Percentiles rank a stretch among this genome's conserved stretches.
Conservation (phyloP, 75 land plant genomes). For the Cupressus sempervirens region DNA sequence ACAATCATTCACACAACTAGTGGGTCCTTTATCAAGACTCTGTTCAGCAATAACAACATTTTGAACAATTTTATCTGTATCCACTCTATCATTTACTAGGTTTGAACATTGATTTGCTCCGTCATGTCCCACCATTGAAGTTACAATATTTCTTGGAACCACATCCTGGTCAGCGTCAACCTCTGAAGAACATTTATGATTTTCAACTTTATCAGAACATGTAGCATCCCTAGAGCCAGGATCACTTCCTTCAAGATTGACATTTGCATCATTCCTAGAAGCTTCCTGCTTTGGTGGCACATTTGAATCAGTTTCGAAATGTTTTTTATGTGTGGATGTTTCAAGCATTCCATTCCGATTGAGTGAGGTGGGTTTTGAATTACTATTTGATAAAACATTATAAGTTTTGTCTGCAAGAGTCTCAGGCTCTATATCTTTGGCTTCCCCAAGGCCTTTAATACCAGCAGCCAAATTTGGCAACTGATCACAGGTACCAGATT, state of each 20-base stretch:
- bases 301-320: slow-evolving; percentile 26
- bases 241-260: neutral
- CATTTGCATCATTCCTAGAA: slow-evolving; percentile 3
- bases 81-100: neutral
- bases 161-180: neutral
- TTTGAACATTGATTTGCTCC: neutral
- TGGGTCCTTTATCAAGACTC: neutral
- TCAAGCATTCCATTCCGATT: slow-evolving; percentile 22
- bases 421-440: slow-evolving; percentile 20
- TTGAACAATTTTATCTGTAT: neutral
- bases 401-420: slow-evolving; percentile 17
- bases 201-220: slow-evolving; percentile 7
- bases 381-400: slow-evolving; percentile 12
- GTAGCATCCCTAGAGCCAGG: neutral
- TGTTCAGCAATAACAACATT: neutral
- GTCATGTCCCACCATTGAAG: neutral
- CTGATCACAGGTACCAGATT: slow-evolving; percentile 20
- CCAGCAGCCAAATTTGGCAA: slow-evolving; percentile 21
- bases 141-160: neutral
- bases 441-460: slow-evolving; percentile 27
- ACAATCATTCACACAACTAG: slow-evolving; percentile 8
- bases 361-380: slow-evolving; percentile 23
- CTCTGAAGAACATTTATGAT: slow-evolving; percentile 13
- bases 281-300: slow-evolving; percentile 3
- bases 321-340: slow-evolving; percentile 14